A percentile compares a stretch with the other conserved stretches of the same genome.
Conservation (phyloP, 192 early-diverging fungal species). For the Backusella westeae region DNA sequence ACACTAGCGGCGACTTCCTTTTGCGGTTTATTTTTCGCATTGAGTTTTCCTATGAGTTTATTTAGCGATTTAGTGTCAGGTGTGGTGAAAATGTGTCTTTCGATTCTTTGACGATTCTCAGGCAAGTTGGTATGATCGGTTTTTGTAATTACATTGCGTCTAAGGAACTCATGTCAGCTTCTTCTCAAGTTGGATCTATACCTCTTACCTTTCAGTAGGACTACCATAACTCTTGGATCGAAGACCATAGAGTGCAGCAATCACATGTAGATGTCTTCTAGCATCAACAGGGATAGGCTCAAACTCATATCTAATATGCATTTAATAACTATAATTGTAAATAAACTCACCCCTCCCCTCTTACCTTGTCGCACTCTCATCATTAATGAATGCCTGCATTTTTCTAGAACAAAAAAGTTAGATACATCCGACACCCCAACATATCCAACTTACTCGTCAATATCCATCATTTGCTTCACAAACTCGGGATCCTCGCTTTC, state of each 20-base stretch:
- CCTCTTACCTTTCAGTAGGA: slow-evolving; percentile 19
- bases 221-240: slow-evolving; percentile 45
- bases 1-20: slow-evolving; percentile 50
- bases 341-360: not conserved
- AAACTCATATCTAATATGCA: slow-evolving; percentile 28
- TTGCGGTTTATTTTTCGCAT: not conserved
- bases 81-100: slow-evolving; percentile 32
- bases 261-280: slow-evolving; percentile 43
- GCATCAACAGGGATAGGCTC: slow-evolving; percentile 41
- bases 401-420: slow-evolving; percentile 4
- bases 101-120: slow-evolving; percentile 37
- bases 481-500: not conserved
- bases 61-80: slow-evolving; percentile 23
- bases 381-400: slow-evolving; percentile 25
- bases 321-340: not conserved
- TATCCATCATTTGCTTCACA: not conserved
- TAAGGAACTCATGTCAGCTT: not conserved
- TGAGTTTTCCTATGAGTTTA: not conserved
- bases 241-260: slow-evolving; percentile 45
- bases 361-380: slow-evolving; percentile 22
- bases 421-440: not conserved
- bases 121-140: slow-evolving; percentile 43
- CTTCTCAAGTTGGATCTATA: no score
- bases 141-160: slow-evolving; percentile 20
- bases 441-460: not conserved